Evolutionary conservation across 2,329 filamentous ascomycete species (phyloP), one percentile per base, ranked within the genome.

Genomic region (Botrytis tulipae): DNA sequence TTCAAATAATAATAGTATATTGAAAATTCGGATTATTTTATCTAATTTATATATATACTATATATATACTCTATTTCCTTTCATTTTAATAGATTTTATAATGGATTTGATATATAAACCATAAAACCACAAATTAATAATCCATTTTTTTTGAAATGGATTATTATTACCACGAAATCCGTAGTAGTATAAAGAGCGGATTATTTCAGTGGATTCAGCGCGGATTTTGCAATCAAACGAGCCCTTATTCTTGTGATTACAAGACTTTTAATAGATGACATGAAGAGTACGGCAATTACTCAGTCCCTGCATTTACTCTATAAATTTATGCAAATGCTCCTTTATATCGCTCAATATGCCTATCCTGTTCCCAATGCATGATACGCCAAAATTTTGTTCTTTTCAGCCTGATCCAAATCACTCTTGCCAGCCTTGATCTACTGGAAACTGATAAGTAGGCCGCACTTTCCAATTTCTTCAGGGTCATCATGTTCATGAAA

Each of bases 401-500:
- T 10, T 9, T 6, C 51, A 16, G n/a, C 6, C 7, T 54, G n/a
- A 54, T 54, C n/a, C n/a, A 18, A 29, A 29, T 6, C 5, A 29
- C 1, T 14, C 2, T n/a, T 16, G 10, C 51, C n/a, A 54, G 51
- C 25, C 29, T n/a, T 29, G 14, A 18, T 29, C 3, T 29, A 8
- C 3, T n/a, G 12, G 48, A 3, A n/a, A n/a, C 12, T 14, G 0
- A n/a, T 6, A 14, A 54, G n/a, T 4, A 4, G 9, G 0, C 18
- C 40, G n/a, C 61, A 46, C 16, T 4, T 20, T 22, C 2, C 3
- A 32, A 12, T 2, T 6, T 65, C 16, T 29, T 12, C 61, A 29
- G 6, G 40, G n/a, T 10, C 10, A n/a, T 22, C 14, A 44, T 46
- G 40, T 20, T 65, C 61, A 44, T 65, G 61, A 29, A 65, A 46